These are phyloP conservation scores for Setaria italica DNA, from an alignment of 202 grass and related monocot species.

Conservation along the genomic window DNA sequence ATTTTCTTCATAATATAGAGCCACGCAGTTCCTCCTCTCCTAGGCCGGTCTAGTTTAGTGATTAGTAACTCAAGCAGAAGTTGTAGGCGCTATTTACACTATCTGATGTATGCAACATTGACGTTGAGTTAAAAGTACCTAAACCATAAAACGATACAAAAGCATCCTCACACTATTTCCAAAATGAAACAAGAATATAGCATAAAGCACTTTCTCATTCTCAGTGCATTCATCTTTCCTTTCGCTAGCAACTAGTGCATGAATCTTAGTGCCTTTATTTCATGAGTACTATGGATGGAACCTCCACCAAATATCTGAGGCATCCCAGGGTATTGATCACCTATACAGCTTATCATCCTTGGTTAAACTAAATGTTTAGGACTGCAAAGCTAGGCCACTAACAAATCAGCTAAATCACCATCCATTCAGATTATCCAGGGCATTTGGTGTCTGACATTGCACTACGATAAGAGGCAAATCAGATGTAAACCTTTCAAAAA, in stretches of 20 bases:
- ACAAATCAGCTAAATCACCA: neutral
- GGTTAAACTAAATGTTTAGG: neutral
- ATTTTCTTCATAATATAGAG: no score
- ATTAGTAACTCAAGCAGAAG: neutral
- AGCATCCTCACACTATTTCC: neutral
- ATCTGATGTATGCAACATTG: neutral
- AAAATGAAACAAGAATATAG: constrained; percentile 25
- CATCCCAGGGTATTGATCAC: neutral
- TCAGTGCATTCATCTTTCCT: constrained; percentile 24
- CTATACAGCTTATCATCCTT: neutral
- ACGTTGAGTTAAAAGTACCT: neutral
- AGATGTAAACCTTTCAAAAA: neutral
- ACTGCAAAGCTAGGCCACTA: neutral
- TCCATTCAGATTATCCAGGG: neutral
- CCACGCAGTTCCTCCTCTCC: no score
- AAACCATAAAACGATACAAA: neutral
- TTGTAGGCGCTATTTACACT: neutral
- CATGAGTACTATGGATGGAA: neutral
- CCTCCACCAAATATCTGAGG: constrained; percentile 35
- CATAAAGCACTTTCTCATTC: constrained; percentile 20
- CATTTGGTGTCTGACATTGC: neutral
- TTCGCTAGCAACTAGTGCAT: constrained; percentile 25
- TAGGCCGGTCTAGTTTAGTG: no score
- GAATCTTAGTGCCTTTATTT: constrained; percentile 23
- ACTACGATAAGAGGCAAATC: neutral